phyloP scores from a whole-genome alignment of 805 yeast species.

The Starmerella lactis-condensi region DNA sequence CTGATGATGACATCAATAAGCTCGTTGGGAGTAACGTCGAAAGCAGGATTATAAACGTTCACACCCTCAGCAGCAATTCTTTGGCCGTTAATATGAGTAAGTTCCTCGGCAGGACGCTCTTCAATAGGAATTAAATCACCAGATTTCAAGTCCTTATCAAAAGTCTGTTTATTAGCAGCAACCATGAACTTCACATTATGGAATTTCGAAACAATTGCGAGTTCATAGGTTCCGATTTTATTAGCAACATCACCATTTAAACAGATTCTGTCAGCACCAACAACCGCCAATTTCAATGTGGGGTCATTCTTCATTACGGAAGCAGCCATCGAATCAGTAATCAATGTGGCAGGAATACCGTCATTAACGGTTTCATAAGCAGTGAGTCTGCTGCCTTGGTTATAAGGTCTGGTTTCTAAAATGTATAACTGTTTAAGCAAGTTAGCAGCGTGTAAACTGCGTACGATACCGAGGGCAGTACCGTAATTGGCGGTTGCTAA shows the following conservation, averaged over 20 bases:
- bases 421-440: conserved; percentile 60
- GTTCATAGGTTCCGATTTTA: conserved; percentile 86
- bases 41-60: conserved; percentile 88
- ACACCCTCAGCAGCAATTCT: conserved; percentile 66
- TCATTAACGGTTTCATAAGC: conserved; percentile 81
- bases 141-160: conserved; percentile 44
- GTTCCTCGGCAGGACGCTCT: conserved; percentile 65
- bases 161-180: conserved; percentile 88
- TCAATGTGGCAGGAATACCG: conserved; percentile 65
- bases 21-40: conserved; percentile 76
- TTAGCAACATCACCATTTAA: conserved; percentile 90
- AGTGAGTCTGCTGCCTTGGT: conserved; percentile 87
- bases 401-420: conserved; percentile 88
- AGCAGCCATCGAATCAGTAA: conserved; percentile 84
- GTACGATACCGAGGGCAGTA: conserved; percentile 81
- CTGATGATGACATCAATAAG: conserved; percentile 76
- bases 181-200: conserved; percentile 66
- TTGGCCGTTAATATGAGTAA: conserved; percentile 60
- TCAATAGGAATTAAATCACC: conserved; percentile 75
- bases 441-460: conserved; percentile 40
- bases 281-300: conserved; percentile 75
- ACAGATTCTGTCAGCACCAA: conserved; percentile 91
- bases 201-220: conserved; percentile 54
- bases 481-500: conserved; percentile 96
- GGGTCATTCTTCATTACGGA: conserved; percentile 40